Base-by-base conservation (phyloP, 768 basidiomycete species). In the Saitozyma podzolica region DNA sequence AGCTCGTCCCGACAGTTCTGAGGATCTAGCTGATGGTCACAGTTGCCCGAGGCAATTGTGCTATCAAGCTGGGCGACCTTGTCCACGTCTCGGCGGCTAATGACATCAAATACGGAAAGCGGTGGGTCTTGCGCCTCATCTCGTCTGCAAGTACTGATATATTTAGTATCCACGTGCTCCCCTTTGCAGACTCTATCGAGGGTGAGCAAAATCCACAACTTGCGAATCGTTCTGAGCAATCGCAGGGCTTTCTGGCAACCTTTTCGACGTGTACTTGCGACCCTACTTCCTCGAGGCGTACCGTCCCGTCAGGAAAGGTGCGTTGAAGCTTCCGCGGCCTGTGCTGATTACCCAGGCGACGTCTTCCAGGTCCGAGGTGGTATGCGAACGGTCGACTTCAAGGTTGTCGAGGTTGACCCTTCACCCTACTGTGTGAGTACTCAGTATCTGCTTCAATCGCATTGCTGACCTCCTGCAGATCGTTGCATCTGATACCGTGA, bases 281-380 rank as follows among this genome's bases (percentile, higher is more conserved):
- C 96, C 95, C 0, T 99, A 99, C 81, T 99, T 99, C 89, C 86
- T 97, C 9, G 95, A 99, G 81, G 91, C 91, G 86, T 75, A 75
- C 54, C 67, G 74, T 39, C 74, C 74, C 2, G 70, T 75, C 40
- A 58, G 74, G 47, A 75, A 75, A 59, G 74, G 75, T 74, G 54
- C 45, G 71, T 59, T 29, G 8, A 10, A 40, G 29, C 19, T 19
- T 52, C 19, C 10, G 11, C 6, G n/a, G 40, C 10, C 43, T 8
- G 29, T 16, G 40, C 53, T 68, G 39, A 56, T 55, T 29, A 54
- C 53, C 8, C 47, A 83, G 96, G 95, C 57, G 96, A 99, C 78
- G 97, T 95, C 19, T 99, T 99, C 89, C 89, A 98, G 58, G 94
- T 97, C 68, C 90, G 95, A 69, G 96, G 96, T 73, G 95, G 94